Percentiles rank a stretch among this genome's conserved stretches.
Evolutionary conservation across 306 rosid species (phyloP).

Genomic region (Aeschynomene evenia): DNA sequence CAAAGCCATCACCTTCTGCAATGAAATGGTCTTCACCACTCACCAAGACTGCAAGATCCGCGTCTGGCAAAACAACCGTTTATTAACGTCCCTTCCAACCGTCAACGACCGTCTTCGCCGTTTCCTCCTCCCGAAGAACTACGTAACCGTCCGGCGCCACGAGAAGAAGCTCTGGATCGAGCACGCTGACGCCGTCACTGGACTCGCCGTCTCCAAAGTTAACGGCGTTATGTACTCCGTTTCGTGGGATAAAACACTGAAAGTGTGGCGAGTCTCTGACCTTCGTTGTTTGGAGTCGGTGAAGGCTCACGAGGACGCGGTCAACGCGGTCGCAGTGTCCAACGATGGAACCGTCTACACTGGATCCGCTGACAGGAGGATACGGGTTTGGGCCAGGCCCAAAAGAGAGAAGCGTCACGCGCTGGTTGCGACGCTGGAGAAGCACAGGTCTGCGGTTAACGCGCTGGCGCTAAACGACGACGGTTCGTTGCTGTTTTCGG

Average conservation of each 20-base stretch:
- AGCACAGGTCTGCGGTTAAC: slow-evolving; percentile 80
- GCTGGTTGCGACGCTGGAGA: slow-evolving; percentile 70
- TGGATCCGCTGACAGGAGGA: slow-evolving; percentile 69
- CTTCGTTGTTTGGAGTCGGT: slow-evolving; percentile 73
- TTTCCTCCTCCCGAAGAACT: slow-evolving; percentile 61
- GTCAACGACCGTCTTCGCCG: slow-evolving; percentile 68
- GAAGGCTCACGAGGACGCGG: slow-evolving; percentile 83
- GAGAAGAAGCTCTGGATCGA: slow-evolving; percentile 71
- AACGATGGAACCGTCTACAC: slow-evolving; percentile 75
- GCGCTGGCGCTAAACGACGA: slow-evolving; percentile 79
- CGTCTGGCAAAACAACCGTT: slow-evolving; percentile 50
- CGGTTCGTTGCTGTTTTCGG: slow-evolving; percentile 79
- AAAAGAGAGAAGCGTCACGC: slow-evolving; percentile 52
- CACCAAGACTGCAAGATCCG: slow-evolving; percentile 89
- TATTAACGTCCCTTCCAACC: slow-evolving; percentile 67
- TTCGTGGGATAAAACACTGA: slow-evolving; percentile 84
- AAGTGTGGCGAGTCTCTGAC: slow-evolving; percentile 69
- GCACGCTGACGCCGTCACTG: slow-evolving; percentile 83
- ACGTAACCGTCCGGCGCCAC: slow-evolving; percentile 76
- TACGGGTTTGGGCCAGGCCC: slow-evolving; percentile 73
- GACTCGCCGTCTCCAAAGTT: slow-evolving; percentile 45
- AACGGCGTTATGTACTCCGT: slow-evolving; percentile 71
- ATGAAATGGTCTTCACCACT: slow-evolving; percentile 51
- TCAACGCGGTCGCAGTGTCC: slow-evolving; percentile 77
- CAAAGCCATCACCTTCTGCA: slow-evolving; percentile 54